Evolutionary conservation across 2,329 filamentous ascomycete genomes (phyloP), one percentile per base, ranked within the genome.

Genomic region (Epichloe bromicola): DNA sequence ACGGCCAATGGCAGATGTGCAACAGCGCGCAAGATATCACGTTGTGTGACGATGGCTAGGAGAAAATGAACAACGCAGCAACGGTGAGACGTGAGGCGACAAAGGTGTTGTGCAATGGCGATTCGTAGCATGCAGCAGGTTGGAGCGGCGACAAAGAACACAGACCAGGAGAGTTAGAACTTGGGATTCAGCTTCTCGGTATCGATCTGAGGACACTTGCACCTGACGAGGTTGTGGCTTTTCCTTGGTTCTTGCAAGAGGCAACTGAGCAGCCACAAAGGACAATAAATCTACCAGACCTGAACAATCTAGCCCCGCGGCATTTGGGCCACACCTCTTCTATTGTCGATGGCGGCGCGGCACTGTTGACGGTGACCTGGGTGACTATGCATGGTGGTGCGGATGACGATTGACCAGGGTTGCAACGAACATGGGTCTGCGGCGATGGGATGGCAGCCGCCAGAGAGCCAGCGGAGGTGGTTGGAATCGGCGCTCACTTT

Each of bases 61-160:
- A 49, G 46, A 46, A 17, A 41, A 40, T 39, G 42, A 20, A 49
- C 44, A 54, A 51, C 33, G 45, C 50, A 51, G 48, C 46, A 51
- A 52, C 36, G 49, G 51, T 46, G 53, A 51, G 43, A 41, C 37
- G 49, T 26, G 39, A 50, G 51, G 48, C 38, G 43, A 36, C 41
- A 49, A 42, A 37, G 14, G 23, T 46, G 45, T 54, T 52, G 53
- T 56, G 52, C 52, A 54, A 57, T 54, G 46, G 56, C 51, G 48
- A 57, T 56, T 51, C 51, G 55, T 51, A 53, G 54, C 57, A 52
- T 53, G 54, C 51, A 52, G 50, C 19, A 20, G 48, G 36, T 6
- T 23, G 51, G n/a, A 48, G 43, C 51, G 46, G 40, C 44, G 39
- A 44, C 40, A n/a, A 38, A 38, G 39, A 38, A 42, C 47, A 54